phyloP scores from a whole-genome alignment of 257 asterid species.

The Penstemon barbatus region DNA sequence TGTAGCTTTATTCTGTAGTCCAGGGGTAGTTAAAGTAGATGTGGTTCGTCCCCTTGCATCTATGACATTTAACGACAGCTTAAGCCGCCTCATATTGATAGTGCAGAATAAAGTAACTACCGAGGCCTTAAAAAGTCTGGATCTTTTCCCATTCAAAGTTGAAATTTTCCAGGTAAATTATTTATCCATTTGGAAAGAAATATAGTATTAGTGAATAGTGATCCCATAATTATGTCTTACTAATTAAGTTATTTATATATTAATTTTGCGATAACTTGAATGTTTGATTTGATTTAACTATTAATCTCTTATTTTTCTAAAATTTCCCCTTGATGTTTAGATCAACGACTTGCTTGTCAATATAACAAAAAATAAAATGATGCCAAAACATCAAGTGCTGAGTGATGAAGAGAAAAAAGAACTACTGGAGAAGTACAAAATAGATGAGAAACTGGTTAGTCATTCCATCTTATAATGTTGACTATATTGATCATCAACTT shows the following conservation, averaged over 20 bases:
- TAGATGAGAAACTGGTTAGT: constrained; percentile 79
- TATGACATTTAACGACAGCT: constrained; percentile 42
- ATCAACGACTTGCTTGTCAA: constrained; percentile 80
- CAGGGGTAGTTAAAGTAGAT: constrained; percentile 50
- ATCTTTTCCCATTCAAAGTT: constrained; percentile 57
- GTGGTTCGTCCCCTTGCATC: constrained; percentile 49
- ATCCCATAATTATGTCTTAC: no score
- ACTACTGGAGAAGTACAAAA: constrained; percentile 59
- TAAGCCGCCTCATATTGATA: constrained; percentile 59
- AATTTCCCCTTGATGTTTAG: constrained; percentile 37
- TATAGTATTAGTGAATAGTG: no score
- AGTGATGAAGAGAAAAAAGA: constrained; percentile 53
- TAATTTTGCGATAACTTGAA: constrained; percentile 1
- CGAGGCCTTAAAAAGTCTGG: constrained; percentile 70
- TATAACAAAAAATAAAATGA: constrained; percentile 70
- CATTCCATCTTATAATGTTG: not conserved
- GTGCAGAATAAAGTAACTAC: constrained; percentile 60
- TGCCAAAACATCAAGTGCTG: constrained; percentile 78
- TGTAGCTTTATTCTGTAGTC: constrained; percentile 60
- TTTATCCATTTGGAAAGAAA: no score
- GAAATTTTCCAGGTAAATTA: constrained; percentile 69
- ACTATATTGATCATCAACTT: no score
- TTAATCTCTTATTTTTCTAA: constrained; percentile 4
- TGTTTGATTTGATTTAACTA: not conserved
- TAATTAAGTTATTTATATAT: not conserved